phyloP scores from a whole-genome alignment of 2,329 filamentous ascomycete genomes.

The Teratosphaeria nubilosa region DNA sequence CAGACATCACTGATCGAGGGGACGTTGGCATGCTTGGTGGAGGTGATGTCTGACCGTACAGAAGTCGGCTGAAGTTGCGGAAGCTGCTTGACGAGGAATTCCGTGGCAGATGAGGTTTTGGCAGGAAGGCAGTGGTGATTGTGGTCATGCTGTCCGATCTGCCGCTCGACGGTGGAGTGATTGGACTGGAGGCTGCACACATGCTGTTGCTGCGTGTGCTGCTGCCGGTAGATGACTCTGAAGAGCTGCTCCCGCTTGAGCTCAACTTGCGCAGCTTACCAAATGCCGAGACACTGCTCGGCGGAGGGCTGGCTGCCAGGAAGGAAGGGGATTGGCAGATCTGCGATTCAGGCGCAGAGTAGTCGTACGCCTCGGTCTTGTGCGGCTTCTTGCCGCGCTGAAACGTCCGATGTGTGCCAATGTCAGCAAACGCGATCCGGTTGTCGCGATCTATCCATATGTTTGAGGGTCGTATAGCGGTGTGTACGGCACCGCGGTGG shows the following conservation, averaged over 20 bases:
- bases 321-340: constrained; percentile 31
- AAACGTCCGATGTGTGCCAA: constrained; percentile 39
- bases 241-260: constrained; percentile 20
- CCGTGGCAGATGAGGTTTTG: constrained; percentile 8
- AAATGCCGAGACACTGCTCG: constrained; percentile 20
- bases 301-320: constrained; percentile 18
- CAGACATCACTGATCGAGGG: constrained; percentile 2
- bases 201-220: constrained; percentile 22
- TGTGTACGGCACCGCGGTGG: constrained; percentile 52
- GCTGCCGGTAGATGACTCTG: constrained; percentile 22
- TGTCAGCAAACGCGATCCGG: constrained; percentile 57
- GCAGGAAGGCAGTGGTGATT: constrained; percentile 6
- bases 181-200: constrained; percentile 13
- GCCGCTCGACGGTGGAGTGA: constrained; percentile 13
- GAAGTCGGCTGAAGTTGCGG: constrained; percentile 28
- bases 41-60: constrained; percentile 3
- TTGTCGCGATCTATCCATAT: constrained; percentile 57
- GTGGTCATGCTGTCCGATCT: constrained; percentile 17
- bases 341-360: constrained; percentile 61
- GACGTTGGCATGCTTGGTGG: constrained; percentile 7
- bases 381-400: constrained; percentile 45
- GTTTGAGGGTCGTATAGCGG: constrained; percentile 60
- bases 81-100: constrained; percentile 11
- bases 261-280: constrained; percentile 22
- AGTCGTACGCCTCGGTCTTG: constrained; percentile 62